Evolutionary conservation across 805 yeast genomes (phyloP).

Genomic region (Candida silvicultrix): DNA sequence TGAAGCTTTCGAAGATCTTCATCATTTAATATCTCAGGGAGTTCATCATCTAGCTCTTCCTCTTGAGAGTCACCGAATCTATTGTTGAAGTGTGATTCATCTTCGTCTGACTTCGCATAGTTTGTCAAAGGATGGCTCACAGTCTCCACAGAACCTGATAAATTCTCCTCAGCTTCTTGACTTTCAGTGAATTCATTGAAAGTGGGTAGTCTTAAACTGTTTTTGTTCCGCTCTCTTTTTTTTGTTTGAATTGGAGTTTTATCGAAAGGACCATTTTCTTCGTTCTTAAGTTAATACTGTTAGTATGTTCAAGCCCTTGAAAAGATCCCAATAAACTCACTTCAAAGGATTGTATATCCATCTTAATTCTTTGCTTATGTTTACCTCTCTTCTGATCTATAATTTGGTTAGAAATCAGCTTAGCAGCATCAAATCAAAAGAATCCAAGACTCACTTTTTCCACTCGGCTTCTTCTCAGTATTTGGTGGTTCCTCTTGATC

Average conservation of each 20-base stretch:
- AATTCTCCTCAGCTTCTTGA: background rate
- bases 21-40: too few relatives aligned
- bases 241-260: background rate
- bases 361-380: background rate
- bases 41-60: too few relatives aligned
- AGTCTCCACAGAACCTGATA: background rate
- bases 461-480: background rate
- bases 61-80: too few relatives aligned
- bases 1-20: too few relatives aligned
- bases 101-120: background rate
- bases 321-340: too few relatives aligned
- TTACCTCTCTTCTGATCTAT: background rate
- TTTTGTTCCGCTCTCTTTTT: background rate
- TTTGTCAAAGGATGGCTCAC: too few relatives aligned
- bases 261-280: background rate
- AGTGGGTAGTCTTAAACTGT: background rate
- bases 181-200: background rate
- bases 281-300: background rate
- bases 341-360: background rate
- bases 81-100: too few relatives aligned
- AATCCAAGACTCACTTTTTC: too few relatives aligned
- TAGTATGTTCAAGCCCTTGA: too few relatives aligned
- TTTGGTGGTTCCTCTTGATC: slow-evolving; percentile 1
- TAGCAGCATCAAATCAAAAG: too few relatives aligned
- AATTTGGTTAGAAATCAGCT: background rate